Conservation (phyloP, 805 yeast species). For the Nakazawaea ernobii region DNA sequence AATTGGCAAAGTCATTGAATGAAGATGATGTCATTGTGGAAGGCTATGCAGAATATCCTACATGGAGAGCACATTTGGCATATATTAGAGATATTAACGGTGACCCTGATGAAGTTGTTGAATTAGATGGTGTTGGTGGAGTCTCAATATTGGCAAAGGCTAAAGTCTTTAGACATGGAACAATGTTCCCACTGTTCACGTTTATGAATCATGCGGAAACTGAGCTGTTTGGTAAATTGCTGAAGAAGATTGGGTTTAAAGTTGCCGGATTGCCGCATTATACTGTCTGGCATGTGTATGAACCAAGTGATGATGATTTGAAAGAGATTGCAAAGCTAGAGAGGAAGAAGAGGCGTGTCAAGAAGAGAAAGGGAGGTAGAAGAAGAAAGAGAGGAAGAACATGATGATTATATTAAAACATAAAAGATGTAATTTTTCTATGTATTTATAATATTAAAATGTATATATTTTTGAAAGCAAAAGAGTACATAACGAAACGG, state of each 20-base stretch:
- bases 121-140: slow-evolving; percentile 83
- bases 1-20: slow-evolving; percentile 54
- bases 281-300: slow-evolving; percentile 86
- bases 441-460: neutral
- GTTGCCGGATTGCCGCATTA: slow-evolving; percentile 91
- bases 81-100: slow-evolving; percentile 62
- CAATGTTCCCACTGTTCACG: slow-evolving; percentile 81
- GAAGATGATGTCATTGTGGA: slow-evolving; percentile 87
- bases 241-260: slow-evolving; percentile 67
- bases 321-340: slow-evolving; percentile 64
- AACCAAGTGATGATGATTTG: slow-evolving; percentile 82
- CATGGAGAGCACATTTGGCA: slow-evolving; percentile 80
- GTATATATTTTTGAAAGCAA: neutral
- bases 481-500: no score
- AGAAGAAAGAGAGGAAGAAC: slow-evolving; percentile 3
- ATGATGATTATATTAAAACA: neutral
- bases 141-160: slow-evolving; percentile 77
- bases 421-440: neutral
- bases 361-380: slow-evolving; percentile 3
- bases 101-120: slow-evolving; percentile 55
- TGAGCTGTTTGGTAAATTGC: slow-evolving; percentile 82
- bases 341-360: slow-evolving; percentile 11
- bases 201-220: slow-evolving; percentile 85
- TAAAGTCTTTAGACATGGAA: slow-evolving; percentile 67
- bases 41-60: slow-evolving; percentile 82